phyloP scores from a whole-genome alignment of 2,329 filamentous ascomycete species.

The Ascochyta pisi region DNA sequence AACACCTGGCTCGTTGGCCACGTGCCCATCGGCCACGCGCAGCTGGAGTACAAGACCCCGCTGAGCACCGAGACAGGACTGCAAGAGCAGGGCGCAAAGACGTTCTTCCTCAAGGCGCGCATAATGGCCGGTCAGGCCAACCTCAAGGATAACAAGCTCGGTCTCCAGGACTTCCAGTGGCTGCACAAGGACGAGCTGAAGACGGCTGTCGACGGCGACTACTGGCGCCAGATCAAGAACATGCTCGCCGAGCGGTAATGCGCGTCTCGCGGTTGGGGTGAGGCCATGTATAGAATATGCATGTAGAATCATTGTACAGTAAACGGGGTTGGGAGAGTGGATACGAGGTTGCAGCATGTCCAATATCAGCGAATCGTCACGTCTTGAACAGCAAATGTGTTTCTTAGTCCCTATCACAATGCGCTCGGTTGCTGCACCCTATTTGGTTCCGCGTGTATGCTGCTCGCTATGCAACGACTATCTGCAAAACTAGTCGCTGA shows the following conservation, averaged over 20 bases:
- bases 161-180: slow-evolving; percentile 88
- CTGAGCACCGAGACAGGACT: slow-evolving; percentile 23
- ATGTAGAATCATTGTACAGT: slow-evolving; percentile 20
- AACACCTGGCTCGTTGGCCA: slow-evolving; percentile 98
- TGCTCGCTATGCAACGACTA: neutral
- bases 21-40: slow-evolving; percentile 82
- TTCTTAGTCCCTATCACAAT: neutral
- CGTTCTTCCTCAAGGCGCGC: slow-evolving; percentile 93
- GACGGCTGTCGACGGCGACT: slow-evolving; percentile 68
- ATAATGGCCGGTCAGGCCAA: slow-evolving; percentile 98
- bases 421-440: neutral
- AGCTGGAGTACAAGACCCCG: slow-evolving; percentile 60
- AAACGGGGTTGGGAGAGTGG: neutral
- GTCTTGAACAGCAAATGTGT: neutral
- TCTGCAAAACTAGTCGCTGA: neutral
- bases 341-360: neutral
- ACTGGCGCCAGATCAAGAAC: slow-evolving; percentile 78
- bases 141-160: slow-evolving; percentile 72
- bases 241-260: slow-evolving; percentile 80
- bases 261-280: neutral
- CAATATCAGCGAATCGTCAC: slow-evolving; percentile 4
- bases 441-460: neutral
- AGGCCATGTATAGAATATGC: slow-evolving; percentile 10
- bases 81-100: slow-evolving; percentile 73
- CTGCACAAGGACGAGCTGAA: slow-evolving; percentile 86